Evolutionary conservation across 495 filamentous ascomycete species (phyloP).

Genomic region (Neurospora sp.): DNA sequence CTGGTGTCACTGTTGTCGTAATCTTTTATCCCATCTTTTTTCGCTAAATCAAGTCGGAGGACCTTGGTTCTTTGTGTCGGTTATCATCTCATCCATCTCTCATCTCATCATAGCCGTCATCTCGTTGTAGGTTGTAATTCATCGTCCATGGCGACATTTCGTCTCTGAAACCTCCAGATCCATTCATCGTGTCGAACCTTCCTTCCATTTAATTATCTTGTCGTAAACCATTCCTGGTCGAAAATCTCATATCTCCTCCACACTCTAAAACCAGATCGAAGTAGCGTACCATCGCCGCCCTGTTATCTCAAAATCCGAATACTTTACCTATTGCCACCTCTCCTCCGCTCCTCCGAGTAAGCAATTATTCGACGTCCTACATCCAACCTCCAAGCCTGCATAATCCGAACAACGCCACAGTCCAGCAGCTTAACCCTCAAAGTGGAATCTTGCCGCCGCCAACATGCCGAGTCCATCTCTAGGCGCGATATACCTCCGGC

Average conservation of each 20-base stretch:
- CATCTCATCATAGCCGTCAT: neutral
- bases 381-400: neutral
- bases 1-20: neutral
- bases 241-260: neutral
- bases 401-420: neutral
- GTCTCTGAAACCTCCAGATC: neutral
- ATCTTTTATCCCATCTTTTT: neutral
- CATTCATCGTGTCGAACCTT: neutral
- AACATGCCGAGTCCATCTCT: slow-evolving; percentile 78
- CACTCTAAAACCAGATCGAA: neutral
- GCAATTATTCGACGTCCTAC: neutral
- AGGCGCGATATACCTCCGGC: slow-evolving; percentile 88
- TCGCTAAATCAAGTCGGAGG: neutral
- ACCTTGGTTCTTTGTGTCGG: neutral
- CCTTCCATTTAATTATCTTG: neutral
- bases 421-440: slow-evolving; percentile 42
- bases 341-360: neutral
- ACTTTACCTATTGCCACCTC: neutral
- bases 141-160: neutral
- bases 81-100: neutral
- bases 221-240: neutral
- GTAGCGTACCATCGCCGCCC: neutral
- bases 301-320: neutral
- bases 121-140: neutral
- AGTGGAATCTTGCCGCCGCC: slow-evolving; percentile 78